Evolutionary conservation across 768 basidiomycete species (phyloP), one percentile per base, ranked within the genome.

Genomic region (Lactarius evosmus): DNA sequence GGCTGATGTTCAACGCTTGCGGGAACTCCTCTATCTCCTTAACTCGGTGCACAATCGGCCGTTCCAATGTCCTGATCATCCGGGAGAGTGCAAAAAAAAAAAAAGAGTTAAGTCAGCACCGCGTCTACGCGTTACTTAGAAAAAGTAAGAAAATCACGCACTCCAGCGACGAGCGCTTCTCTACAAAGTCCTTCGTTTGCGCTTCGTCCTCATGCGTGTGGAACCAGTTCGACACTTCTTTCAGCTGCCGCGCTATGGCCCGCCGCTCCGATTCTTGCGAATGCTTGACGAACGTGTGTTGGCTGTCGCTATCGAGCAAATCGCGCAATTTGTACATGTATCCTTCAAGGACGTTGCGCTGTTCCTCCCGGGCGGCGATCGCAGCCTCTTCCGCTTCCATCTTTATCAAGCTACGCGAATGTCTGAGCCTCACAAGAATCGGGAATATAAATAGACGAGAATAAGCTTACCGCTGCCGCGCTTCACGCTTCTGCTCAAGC

Each of bases 281-380:
- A 73, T 89, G 95, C 71, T 91, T 88, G 74, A 85, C 85, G 77
- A 98, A 91, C 2, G 93, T 90, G 7, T 87, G 84, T 8, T 85
- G 82, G 5, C 76, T 69, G 68, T 84, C 83, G 41, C 89, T 85
- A 33, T 84, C 81, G 33, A 98, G 78, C 11, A 96, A 79, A 71
- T 94, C 94, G 25, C 92, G 87, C 36, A 97, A 76, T 64, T 88
- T 84, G 78, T 99, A 99, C n/a, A 98, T 75, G 72, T 97, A 97
- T 34, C 88, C 85, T 75, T 99, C 97, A 57, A 99, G 84, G 29
- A 83, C 80, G 75, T 99, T 99, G 33, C 89, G 82, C 2, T 93
- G 93, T 73, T 98, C 97, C 70, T 95, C 95, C 34, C 86, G 86
- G 58, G 85, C 84, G 34, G 79, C 80, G 73, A 92, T 93, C 19